Evolutionary conservation across 2,329 filamentous ascomycete genomes (phyloP), one percentile per base, ranked within the genome.

Genomic region (Dactylellina haptotyla): DNA sequence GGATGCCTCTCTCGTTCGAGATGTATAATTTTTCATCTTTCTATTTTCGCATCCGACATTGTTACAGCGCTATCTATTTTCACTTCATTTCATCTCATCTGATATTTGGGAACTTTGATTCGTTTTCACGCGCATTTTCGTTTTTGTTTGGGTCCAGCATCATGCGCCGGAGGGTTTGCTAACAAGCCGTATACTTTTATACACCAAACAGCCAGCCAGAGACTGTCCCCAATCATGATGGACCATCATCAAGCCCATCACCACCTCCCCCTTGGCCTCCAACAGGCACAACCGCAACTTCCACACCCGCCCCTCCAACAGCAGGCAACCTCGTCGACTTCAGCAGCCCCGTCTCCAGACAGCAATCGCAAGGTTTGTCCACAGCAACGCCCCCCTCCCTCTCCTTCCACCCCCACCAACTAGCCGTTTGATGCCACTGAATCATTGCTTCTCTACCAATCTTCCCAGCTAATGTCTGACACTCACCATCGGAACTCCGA

Each of bases 201-300:
- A n/a, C n/a, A n/a, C n/a, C n/a, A n/a, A 56, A 46, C 61, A 66
- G 56, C 56, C 18, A 25, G 51, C 58, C 50, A 54, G 61, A 20
- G 69, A 16, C 32, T 73, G 30, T 73, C 69, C 10, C 69, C 69
- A 18, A 66, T 66, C 37, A 61, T 73, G 53, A 61, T 73, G 69
- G 69, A 73, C 12, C 69, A 73, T 57, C 69, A 73, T 48, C 69
- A 64, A 65, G 45, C 25, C n/a, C 61, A n/a, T n/a, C n/a, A 66
- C 48, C 59, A 50, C 18, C 26, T 46, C n/a, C 37, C 67, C 50
- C 67, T 72, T 32, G 64, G 59, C 53, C 67, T 53, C 59, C 67
- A 59, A 72, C 65, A 63, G 48, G 20, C 9, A 41, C 57, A 62
- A 10, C 57, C 37, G 16, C 57, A 43, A 58, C 37, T 25, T 39